Percentiles rank a stretch among this genome's conserved stretches.
Conservation (phyloP, 2,329 filamentous ascomycete genomes). For the Diplodia seriata region DNA sequence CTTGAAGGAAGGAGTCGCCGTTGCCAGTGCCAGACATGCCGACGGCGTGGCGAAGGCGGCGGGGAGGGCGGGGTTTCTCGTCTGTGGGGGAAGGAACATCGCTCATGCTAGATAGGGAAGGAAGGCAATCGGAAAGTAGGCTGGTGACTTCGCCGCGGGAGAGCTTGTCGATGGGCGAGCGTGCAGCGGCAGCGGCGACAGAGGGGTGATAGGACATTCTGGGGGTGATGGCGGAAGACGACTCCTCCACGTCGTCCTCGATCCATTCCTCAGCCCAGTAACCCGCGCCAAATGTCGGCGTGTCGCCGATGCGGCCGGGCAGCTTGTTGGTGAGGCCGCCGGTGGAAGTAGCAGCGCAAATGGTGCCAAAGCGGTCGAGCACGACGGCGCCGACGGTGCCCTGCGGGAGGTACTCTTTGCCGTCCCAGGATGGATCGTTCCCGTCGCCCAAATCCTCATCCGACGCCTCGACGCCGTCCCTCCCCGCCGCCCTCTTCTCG, state of each 20-base stretch:
- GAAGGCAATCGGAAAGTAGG: constrained; percentile 67
- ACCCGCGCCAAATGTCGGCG: constrained; percentile 80
- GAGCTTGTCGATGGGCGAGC: constrained; percentile 39
- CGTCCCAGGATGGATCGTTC: constrained; percentile 61
- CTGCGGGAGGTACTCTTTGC: constrained; percentile 74
- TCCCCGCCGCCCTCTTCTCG: constrained; percentile 42
- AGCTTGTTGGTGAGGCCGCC: constrained; percentile 90
- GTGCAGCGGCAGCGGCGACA: constrained; percentile 20
- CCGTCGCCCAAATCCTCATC: neutral
- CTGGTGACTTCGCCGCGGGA: constrained; percentile 52
- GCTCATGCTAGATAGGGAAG: constrained; percentile 49
- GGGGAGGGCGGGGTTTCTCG: constrained; percentile 11
- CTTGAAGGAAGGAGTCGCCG: constrained; percentile 82
- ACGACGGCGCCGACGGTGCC: constrained; percentile 86
- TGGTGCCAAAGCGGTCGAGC: constrained; percentile 74
- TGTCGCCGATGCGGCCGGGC: constrained; percentile 84
- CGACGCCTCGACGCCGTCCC: constrained; percentile 7
- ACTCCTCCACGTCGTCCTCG: constrained; percentile 46
- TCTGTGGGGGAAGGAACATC: constrained; percentile 37
- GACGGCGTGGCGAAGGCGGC: constrained; percentile 49
- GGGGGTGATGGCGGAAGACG: neutral
- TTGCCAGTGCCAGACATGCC: constrained; percentile 84
- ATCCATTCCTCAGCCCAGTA: constrained; percentile 91
- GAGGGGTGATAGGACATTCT: constrained; percentile 37
- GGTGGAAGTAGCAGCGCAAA: constrained; percentile 71